phyloP scores from a whole-genome alignment of 768 basidiomycete genomes.

The Melanogaster broomeanus region DNA sequence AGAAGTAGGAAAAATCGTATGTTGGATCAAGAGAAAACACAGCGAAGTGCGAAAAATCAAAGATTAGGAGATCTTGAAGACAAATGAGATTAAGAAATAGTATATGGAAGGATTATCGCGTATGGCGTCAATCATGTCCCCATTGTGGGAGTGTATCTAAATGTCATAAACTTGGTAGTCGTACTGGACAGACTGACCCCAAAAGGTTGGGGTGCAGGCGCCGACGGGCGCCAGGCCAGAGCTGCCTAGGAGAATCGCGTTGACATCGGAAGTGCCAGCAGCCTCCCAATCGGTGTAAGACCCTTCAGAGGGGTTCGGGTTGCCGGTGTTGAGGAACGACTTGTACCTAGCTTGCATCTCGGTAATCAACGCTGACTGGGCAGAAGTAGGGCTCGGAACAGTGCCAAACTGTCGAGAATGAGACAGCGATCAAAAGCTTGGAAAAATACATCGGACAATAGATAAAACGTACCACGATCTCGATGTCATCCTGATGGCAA shows the following conservation, averaged over 20 bases:
- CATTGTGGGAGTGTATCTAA: slow-evolving; percentile 17
- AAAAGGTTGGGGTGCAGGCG: slow-evolving; percentile 66
- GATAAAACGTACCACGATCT: slow-evolving; percentile 60
- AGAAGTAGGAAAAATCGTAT: neutral
- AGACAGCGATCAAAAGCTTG: slow-evolving; percentile 4
- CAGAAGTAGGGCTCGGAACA: slow-evolving; percentile 50
- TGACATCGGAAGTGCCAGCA: slow-evolving; percentile 51
- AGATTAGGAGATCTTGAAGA: neutral
- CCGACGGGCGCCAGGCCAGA: slow-evolving; percentile 50
- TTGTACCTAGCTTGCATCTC: slow-evolving; percentile 73
- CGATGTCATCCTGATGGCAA: slow-evolving; percentile 83
- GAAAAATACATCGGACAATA: neutral
- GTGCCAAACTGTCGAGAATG: slow-evolving; percentile 48
- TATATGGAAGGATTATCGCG: neutral
- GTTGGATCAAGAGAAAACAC: neutral
- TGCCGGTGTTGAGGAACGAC: slow-evolving; percentile 61
- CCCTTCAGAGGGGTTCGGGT: slow-evolving; percentile 57
- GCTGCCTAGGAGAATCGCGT: slow-evolving; percentile 64
- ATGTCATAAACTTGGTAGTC: slow-evolving; percentile 70
- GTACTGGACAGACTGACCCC: slow-evolving; percentile 63
- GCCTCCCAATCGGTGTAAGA: slow-evolving; percentile 51
- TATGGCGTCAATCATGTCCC: neutral
- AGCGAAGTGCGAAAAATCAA: neutral
- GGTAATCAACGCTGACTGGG: slow-evolving; percentile 57
- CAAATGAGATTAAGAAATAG: neutral